Percentiles rank a stretch among this genome's conserved stretches.
Evolutionary conservation across 2,329 filamentous ascomycete species (phyloP).

Genomic region (Microsporum audouinii): DNA sequence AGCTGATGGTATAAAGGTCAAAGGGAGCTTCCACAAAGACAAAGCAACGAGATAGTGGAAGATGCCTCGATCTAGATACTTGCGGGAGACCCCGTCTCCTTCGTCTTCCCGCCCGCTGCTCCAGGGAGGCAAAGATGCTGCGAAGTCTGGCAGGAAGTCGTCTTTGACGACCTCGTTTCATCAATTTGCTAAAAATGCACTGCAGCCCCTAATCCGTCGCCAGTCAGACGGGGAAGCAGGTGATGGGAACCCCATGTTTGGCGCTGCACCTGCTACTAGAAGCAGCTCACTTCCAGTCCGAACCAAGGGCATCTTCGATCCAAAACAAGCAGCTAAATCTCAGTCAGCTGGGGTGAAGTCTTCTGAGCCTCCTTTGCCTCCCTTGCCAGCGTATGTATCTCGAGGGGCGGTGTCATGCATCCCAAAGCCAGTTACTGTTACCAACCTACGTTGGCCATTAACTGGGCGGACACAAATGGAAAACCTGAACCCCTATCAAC

Average conservation of each 20-base stretch:
- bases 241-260: not conserved
- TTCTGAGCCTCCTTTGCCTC: not conserved
- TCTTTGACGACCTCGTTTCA: conserved; percentile 16
- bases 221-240: not conserved
- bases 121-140: not conserved
- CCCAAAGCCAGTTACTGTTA: not conserved
- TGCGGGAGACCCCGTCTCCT: not conserved
- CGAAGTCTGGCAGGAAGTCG: conserved; percentile 11
- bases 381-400: not conserved
- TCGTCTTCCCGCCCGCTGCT: not conserved
- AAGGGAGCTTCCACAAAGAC: not conserved
- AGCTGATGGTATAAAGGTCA: not conserved
- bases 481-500: not conserved
- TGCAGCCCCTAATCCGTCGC: conserved; percentile 12
- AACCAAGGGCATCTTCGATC: not conserved
- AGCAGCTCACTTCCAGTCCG: conserved; percentile 1
- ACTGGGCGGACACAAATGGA: not conserved
- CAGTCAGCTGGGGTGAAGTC: not conserved
- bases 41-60: not conserved
- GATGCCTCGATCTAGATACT: not conserved
- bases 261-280: not conserved
- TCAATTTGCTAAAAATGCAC: conserved; percentile 14
- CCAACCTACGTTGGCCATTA: not conserved
- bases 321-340: not conserved
- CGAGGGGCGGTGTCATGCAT: conserved; percentile 2